A percentile compares a stretch with the other conserved stretches of the same genome.
Conservation (phyloP, 257 asterid species). For the Solanum clarkiae region DNA sequence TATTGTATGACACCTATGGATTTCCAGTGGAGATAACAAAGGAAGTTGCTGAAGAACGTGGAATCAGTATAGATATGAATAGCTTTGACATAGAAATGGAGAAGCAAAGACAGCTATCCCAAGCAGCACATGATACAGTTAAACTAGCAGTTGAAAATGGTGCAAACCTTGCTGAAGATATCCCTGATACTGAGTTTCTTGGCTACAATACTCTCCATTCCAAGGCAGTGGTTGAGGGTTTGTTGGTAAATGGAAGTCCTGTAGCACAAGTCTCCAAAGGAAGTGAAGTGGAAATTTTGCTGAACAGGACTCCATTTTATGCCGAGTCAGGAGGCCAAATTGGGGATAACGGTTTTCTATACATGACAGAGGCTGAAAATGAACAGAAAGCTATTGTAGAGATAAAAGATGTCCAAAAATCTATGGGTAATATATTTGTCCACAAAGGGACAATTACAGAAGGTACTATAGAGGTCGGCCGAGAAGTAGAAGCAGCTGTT, state of each 20-base stretch:
- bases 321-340: conserved; percentile 99
- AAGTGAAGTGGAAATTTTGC: conserved; percentile 73
- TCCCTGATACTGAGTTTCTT: conserved; percentile 73
- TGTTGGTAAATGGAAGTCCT: conserved; percentile 61
- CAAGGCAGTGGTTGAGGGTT: conserved; percentile 67
- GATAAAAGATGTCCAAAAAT: conserved; percentile 74
- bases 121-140: conserved; percentile 87
- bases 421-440: conserved; percentile 56
- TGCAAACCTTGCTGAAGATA: conserved; percentile 44
- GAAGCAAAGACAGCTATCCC: conserved; percentile 86
- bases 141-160: conserved; percentile 73
- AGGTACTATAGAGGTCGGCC: conserved; percentile 62
- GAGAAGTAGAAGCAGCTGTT: conserved; percentile 78
- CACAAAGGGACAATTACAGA: conserved; percentile 70
- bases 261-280: conserved; percentile 67
- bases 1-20: conserved; percentile 84
- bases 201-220: conserved; percentile 60
- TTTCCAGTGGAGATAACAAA: conserved; percentile 89
- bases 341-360: conserved; percentile 70
- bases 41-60: conserved; percentile 82
- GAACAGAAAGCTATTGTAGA: conserved; percentile 41
- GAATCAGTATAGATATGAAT: conserved; percentile 66
- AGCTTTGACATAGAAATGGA: conserved; percentile 73
- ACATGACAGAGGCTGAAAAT: conserved; percentile 27
- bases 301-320: conserved; percentile 80